Percentiles rank a stretch among this genome's conserved stretches.
Evolutionary conservation across 164 flowering plant species (phyloP).

Genomic region (Chimonanthus praecox): DNA sequence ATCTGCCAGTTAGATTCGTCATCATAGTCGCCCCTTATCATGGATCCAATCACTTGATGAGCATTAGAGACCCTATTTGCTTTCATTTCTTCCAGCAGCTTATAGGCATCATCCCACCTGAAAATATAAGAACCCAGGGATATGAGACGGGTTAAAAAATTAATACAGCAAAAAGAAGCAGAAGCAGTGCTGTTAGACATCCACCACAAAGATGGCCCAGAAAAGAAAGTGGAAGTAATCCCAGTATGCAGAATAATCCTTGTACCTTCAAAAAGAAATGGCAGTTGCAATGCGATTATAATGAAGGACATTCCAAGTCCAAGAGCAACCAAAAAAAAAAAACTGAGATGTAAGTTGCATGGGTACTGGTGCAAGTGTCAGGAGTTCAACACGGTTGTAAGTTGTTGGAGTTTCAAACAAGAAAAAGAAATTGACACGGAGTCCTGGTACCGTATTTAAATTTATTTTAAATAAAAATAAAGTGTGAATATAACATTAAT

Average conservation of each 20-base stretch:
- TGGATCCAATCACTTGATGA: constrained; percentile 83
- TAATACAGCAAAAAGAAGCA: background rate
- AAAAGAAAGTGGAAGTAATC: background rate
- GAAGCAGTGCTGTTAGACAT: background rate
- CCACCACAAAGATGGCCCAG: background rate
- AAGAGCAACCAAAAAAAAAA: background rate
- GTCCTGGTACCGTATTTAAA: too few relatives aligned
- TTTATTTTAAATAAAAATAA: too few relatives aligned
- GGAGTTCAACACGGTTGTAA: too few relatives aligned
- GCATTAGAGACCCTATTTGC: constrained; percentile 59
- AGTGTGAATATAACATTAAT: too few relatives aligned
- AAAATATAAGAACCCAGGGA: constrained; percentile 6
- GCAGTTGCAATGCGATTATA: background rate
- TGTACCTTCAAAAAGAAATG: background rate
- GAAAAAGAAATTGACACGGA: too few relatives aligned
- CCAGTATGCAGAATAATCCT: background rate
- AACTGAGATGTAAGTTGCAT: too few relatives aligned
- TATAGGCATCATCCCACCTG: constrained; percentile 72
- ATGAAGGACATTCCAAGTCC: background rate
- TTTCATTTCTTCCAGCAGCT: constrained; percentile 74
- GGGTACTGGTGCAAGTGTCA: too few relatives aligned
- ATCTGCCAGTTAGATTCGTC: constrained; percentile 95
- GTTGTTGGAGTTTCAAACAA: too few relatives aligned
- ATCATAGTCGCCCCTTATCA: constrained; percentile 87
- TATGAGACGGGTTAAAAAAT: background rate